phyloP scores from a whole-genome alignment of 2,329 filamentous ascomycete genomes.

The Monilinia polystroma region DNA sequence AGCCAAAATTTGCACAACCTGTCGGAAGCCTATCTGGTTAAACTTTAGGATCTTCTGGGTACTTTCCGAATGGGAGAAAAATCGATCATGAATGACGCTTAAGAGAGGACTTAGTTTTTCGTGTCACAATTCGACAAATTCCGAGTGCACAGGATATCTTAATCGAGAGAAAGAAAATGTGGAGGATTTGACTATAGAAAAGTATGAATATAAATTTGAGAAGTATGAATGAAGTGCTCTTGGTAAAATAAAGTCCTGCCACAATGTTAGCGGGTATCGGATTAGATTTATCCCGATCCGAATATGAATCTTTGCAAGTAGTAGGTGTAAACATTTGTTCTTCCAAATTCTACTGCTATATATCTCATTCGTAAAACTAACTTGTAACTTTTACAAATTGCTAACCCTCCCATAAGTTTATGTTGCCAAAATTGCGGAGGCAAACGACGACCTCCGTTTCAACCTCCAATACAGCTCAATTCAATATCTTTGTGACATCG shows the following conservation, averaged over 20 bases:
- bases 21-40: background rate
- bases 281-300: background rate
- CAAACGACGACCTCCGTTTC: background rate
- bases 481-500: background rate
- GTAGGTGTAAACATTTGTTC: background rate
- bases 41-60: background rate
- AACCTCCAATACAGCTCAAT: background rate
- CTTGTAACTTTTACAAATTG: background rate
- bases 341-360: background rate
- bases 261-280: background rate
- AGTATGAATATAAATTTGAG: background rate
- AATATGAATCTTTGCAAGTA: background rate
- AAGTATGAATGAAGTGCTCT: background rate
- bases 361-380: background rate
- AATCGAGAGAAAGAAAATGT: background rate
- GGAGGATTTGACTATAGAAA: background rate
- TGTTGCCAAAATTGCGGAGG: background rate
- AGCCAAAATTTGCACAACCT: slow-evolving; percentile 2
- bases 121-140: background rate
- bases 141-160: background rate
- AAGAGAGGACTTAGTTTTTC: background rate
- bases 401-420: background rate
- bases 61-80: background rate
- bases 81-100: background rate
- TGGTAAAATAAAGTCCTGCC: background rate